Conservation (phyloP, 2,329 filamentous ascomycete genomes). For the Lachnellula arida region DNA sequence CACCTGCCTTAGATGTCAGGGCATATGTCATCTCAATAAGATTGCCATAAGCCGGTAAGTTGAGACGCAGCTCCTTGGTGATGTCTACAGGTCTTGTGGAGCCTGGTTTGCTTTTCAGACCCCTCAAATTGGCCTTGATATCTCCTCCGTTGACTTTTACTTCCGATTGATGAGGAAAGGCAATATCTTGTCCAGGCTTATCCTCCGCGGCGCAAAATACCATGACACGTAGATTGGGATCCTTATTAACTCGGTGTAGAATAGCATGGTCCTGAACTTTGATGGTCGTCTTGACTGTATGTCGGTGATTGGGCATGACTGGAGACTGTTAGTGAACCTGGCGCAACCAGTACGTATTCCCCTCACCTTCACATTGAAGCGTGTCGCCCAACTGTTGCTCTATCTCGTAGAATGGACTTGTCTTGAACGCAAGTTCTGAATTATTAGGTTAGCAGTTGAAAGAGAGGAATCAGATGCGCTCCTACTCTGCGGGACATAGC, state of each 20-base stretch:
- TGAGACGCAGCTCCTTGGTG: constrained; percentile 68
- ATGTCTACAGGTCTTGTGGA: constrained; percentile 93
- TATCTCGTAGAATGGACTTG: constrained; percentile 81
- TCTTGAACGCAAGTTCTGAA: constrained; percentile 53
- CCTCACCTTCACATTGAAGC: constrained; percentile 68
- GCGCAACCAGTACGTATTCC: background rate
- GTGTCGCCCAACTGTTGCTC: constrained; percentile 59
- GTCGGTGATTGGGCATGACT: constrained; percentile 33
- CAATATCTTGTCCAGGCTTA: constrained; percentile 65
- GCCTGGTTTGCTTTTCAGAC: constrained; percentile 92
- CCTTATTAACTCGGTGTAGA: constrained; percentile 19
- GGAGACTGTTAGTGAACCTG: constrained; percentile 6
- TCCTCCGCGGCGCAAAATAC: constrained; percentile 73
- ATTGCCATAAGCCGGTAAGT: constrained; percentile 65
- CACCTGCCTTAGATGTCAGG: constrained; percentile 74
- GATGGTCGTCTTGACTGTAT: constrained; percentile 54
- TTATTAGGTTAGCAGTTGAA: background rate
- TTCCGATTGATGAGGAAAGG: constrained; percentile 90
- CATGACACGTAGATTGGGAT: constrained; percentile 59
- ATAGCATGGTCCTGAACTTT: constrained; percentile 45
- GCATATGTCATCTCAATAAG: constrained; percentile 85
- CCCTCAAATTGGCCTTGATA: constrained; percentile 87
- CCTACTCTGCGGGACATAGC: background rate
- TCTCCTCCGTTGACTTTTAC: constrained; percentile 85
- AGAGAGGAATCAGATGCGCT: background rate